Base-by-base conservation (phyloP, 805 yeast genomes). In the Kluyveromyces nonfermentans region DNA sequence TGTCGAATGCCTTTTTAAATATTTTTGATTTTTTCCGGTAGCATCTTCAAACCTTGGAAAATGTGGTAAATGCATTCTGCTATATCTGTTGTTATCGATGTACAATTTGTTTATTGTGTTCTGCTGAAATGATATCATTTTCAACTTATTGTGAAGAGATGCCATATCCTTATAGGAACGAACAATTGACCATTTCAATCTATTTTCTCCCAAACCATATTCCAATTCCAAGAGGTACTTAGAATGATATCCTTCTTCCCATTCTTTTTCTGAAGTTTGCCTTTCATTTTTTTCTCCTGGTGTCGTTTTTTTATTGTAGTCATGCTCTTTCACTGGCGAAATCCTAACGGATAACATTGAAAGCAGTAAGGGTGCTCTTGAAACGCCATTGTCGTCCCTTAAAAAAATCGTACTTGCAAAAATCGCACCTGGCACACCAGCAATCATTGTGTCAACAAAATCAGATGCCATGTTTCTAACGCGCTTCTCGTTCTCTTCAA, bases 161-260 rank as follows among this genome's bases (percentile, higher is more conserved):
- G 75, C 65, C 35, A 93, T 69, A 49, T 88, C 96, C 52, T 79
- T 77, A 39, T 81, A 76, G 18, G 78, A 82, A 53, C 82, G 82
- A 22, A 77, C 71, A 6, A 93, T 75, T 1, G 81, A 69, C 98
- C 98, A 93, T 52, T 77, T 76, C 53, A 88, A 67, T 43, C 88
- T 66, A 44, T 80, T 77, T 5, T 78, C 75, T 1, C 96, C 96
- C 28, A 88, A 77, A 6, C 97, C 98, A 57, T 93, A 93, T 57
- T 89, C 96, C 37, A 93, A 68, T 40, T 82, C 85, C n/a, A 93
- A 67, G 46, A 75, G 70, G 52, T 75, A 83, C 43, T 70, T 73
- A 45, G 63, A 61, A 40, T 67, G 69, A 10, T 45, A 50, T 33
- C 46, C 50, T 14, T 51, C 52, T 4, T 49, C 35, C 30, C 40